Base-by-base conservation (phyloP, 257 asterid species). In the Cordia subcordata region DNA sequence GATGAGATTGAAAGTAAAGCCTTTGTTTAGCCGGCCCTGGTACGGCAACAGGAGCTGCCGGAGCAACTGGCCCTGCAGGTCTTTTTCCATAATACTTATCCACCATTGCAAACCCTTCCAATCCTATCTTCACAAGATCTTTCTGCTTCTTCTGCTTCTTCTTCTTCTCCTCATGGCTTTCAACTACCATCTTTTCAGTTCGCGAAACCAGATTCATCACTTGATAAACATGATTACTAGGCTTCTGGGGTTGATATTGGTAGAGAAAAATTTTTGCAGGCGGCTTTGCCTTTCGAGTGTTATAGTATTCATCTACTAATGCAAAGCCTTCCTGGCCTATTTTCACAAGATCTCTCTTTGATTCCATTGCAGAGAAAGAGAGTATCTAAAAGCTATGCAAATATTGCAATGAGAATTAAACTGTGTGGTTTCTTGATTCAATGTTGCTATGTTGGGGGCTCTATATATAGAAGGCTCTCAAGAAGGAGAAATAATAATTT, bases 301-400 rank as follows among this genome's bases (percentile, higher is more conserved):
- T n/a, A 18, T 61, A 55, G 5, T 20, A 44, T 46, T 68, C 66
- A 0, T 63, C 63, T 11, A 58, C 35, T 38, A 74, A 14, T 15
- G 21, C 8, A 40, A 74, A 77, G 13, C 59, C 58, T 58, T 79
- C 81, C 46, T 37, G 15, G 18, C 63, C 69, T 56, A 8, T 47
- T 57, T 42, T 60, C 9, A n/a, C 11, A 47, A 80, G 18, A n/a
- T 71, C 81, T 40, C 58, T 59, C 63, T 60, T 72, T 8, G 57
- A 61, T 61, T 72, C 77, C 90, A 83, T 80, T 59, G 63, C 22
- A 42, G 21, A n/a, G n/a, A n/a, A n/a, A n/a, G n/a, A n/a, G n/a
- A 39, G 45, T 51, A 12, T 11, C 0, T 23, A 47, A 4, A 22
- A 44, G 44, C 22, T 13, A 51, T 27, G 49, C 4, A 27, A 27